phyloP scores from a whole-genome alignment of 1,284 basidiomycete genomes.

The Cutaneotrichosporon cutaneum region DNA sequence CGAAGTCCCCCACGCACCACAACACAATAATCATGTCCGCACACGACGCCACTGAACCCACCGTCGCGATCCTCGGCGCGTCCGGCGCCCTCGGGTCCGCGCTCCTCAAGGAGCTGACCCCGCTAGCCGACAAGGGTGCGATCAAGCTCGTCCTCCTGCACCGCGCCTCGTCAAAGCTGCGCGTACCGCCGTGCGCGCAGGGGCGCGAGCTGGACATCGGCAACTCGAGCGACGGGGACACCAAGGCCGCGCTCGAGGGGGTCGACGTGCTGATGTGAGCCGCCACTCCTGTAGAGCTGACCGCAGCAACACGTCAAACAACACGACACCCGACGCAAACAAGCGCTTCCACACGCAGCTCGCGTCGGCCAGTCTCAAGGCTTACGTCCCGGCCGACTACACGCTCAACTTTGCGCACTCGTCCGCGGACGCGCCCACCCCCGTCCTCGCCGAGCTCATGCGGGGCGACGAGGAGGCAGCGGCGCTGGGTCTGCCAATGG shows the following conservation, averaged over 20 bases:
- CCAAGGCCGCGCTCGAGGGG: background rate
- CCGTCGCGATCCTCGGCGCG: slow-evolving; percentile 18
- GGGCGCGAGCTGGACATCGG: slow-evolving; percentile 16
- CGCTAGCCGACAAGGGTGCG: slow-evolving; percentile 8
- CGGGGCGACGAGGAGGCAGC: background rate
- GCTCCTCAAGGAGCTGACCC: slow-evolving; percentile 7
- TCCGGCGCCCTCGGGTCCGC: slow-evolving; percentile 16
- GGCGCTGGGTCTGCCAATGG: slow-evolving; percentile 10
- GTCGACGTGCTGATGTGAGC: slow-evolving; percentile 4
- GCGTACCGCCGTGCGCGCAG: slow-evolving; percentile 16
- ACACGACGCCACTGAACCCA: background rate
- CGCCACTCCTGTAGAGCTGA: background rate
- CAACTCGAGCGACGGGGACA: background rate
- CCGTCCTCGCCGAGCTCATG: background rate
- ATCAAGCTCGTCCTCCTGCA: slow-evolving; percentile 19
- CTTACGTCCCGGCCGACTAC: slow-evolving; percentile 21
- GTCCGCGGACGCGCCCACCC: slow-evolving; percentile 7
- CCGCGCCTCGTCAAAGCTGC: slow-evolving; percentile 12
- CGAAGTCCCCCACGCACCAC: too few species aligned
- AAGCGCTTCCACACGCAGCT: slow-evolving; percentile 5
- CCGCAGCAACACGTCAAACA: background rate
- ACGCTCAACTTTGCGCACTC: slow-evolving; percentile 10
- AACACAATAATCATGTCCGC: too few species aligned
- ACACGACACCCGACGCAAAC: background rate
- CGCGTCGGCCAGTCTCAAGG: background rate